Evolutionary conservation across 2,329 filamentous ascomycete genomes (phyloP), one percentile per base, ranked within the genome.

Genomic region (Periconia sp.): DNA sequence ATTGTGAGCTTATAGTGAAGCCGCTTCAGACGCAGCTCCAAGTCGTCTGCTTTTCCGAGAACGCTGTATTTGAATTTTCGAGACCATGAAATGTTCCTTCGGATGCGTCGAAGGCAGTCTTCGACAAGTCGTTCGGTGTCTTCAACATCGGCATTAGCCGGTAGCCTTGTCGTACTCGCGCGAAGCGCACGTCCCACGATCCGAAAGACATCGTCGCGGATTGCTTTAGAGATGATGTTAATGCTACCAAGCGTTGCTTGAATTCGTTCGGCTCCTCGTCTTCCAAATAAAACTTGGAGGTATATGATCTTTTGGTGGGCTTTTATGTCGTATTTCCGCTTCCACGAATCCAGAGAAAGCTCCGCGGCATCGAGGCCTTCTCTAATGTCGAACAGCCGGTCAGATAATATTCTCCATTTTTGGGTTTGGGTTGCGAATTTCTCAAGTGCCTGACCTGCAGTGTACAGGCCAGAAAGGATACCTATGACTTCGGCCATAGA

Each of bases 311-410:
- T 50, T 35, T 47, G 56, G 5, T 52, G 46, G 16, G 51, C 40
- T 13, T 54, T 49, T 7, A 63, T 40, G 12, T 60, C 52, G 29
- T 48, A 63, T 32, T 58, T 65, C 3, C 40, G 40, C 19, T 59
- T 50, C 61, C 61, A 63, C 15, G 41, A 46, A n/a, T 56, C 40
- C 2, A 65, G 44, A 8, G 55, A 45, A 16, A 55, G 43, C 35
- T 61, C 47, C 4, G 46, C 46, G 15, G 47, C 53, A 12, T 50
- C 28, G 5, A 65, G 40, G 2, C 52, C 52, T 43, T 61, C 50
- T 10, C 41, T 44, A 6, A 62, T 44, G 34, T 65, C 61, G 40
- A 58, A 50, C 2, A 65, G 49, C 26, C 51, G 52, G 12, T 61
- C 46, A 4, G 55, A 61, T 7, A 61, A 23, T 12, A 38, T 32